phyloP scores from a whole-genome alignment of 1,139 yeast species.

The Geotrichum cucujoidarum region DNA sequence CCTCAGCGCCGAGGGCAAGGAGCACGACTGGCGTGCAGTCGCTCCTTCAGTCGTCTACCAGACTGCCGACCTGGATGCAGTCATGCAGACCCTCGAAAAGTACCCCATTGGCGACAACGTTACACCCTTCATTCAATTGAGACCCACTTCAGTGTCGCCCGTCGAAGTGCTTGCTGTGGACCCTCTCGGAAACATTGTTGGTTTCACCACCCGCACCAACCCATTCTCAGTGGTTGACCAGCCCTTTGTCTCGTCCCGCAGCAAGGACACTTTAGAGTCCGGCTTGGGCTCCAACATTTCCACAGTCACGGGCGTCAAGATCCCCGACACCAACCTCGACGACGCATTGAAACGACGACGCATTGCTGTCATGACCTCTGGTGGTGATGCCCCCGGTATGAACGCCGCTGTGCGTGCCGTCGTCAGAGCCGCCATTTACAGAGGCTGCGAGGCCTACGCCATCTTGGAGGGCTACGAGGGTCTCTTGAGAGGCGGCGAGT shows the following conservation, averaged over 20 bases:
- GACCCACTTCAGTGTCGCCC: slow-evolving; percentile 38
- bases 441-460: slow-evolving; percentile 93
- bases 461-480: slow-evolving; percentile 96
- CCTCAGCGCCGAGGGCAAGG: slow-evolving; percentile 22
- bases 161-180: slow-evolving; percentile 49
- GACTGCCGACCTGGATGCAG: slow-evolving; percentile 28
- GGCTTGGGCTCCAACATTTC: slow-evolving; percentile 3
- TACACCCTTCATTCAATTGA: slow-evolving; percentile 28
- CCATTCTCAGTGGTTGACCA: slow-evolving; percentile 32
- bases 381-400: slow-evolving; percentile 99
- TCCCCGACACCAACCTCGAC: slow-evolving; percentile 6
- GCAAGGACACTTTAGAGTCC: slow-evolving; percentile 6
- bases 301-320: slow-evolving; percentile 2
- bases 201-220: slow-evolving; percentile 45
- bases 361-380: slow-evolving; percentile 95
- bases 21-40: slow-evolving; percentile 39
- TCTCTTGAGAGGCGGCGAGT: slow-evolving; percentile 72
- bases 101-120: slow-evolving; percentile 18
- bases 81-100: slow-evolving; percentile 16
- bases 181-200: slow-evolving; percentile 57
- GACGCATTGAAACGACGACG: slow-evolving; percentile 39
- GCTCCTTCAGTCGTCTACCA: slow-evolving; percentile 35
- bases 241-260: slow-evolving; percentile 15
- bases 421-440: slow-evolving; percentile 80
- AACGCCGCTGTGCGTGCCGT: slow-evolving; percentile 93